Evolutionary conservation across 2,329 filamentous ascomycete genomes (phyloP), one percentile per base, ranked within the genome.

Genomic region (Aspergillus arachidicola): DNA sequence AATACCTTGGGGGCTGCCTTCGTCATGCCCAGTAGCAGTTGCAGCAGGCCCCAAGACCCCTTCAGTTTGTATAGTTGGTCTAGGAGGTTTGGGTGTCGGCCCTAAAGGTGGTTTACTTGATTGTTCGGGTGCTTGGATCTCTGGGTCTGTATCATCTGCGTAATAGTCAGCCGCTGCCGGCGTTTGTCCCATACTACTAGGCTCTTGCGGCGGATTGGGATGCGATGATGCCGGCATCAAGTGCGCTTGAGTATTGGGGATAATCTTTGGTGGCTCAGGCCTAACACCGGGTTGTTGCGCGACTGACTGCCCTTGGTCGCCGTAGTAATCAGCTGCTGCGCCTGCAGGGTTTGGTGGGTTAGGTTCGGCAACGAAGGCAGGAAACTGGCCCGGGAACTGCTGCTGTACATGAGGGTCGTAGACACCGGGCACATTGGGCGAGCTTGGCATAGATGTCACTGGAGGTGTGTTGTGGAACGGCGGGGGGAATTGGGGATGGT

Each of bases 271-370:
- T 36, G 79, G 78, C 19, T 81, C 74, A 7, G 85, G 82, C 50
- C 87, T 80, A 12, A 87, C 79, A n/a, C 87, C 87, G 7, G 87
- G 87, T 72, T 89, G 87, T 14, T 79, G 72, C 11, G 78, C 72
- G 2, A 89, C 86, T 21, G 85, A 88, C 71, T 89, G 79, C 12
- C 87, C 87, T 68, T 86, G 82, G 71, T 89, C 87, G 50, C 84
- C 82, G 72, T 89, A 89, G 72, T 87, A 89, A 38, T 88, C 86
- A 19, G 87, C 83, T 6, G 86, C 86, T 41, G 81, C 80, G 36
- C 87, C 87, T 59, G 82, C 81, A 23, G 81, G 79, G 46, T 80
- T 72, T 61, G 78, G 81, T 59, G 79, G 75, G 68, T 82, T 84
- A 50, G 84, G 80, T 56, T 77, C 72, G 11, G 83, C 68, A 63